Conservation (phyloP, 768 basidiomycete genomes). For the Psilocybe subaeruginosa region DNA sequence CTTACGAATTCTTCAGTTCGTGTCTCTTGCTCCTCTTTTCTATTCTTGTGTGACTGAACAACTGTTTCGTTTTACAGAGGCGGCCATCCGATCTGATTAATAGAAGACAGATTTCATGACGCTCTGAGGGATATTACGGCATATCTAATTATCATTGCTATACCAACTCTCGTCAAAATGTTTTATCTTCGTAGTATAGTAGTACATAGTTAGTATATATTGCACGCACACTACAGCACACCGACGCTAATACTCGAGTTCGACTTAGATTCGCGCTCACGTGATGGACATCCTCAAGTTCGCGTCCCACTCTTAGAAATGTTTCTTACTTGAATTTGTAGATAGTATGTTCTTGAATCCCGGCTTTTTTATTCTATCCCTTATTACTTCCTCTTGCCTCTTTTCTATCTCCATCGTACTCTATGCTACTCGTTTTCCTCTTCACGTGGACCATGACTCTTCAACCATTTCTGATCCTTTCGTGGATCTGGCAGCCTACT, state of each 20-base stretch:
- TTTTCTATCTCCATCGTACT: slow-evolving; percentile 16
- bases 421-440: slow-evolving; percentile 6
- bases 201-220: slow-evolving; percentile 20
- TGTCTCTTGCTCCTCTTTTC: slow-evolving; percentile 4
- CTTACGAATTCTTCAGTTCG: slow-evolving; percentile 98
- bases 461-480: neutral
- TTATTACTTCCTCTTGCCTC: slow-evolving; percentile 15
- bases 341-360: slow-evolving; percentile 9
- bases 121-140: slow-evolving; percentile 1
- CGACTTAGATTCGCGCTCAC: slow-evolving; percentile 6
- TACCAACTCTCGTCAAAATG: slow-evolving; percentile 9
- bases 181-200: slow-evolving; percentile 12
- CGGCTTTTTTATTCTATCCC: slow-evolving; percentile 11
- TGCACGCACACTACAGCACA: slow-evolving; percentile 7
- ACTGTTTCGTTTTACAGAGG: slow-evolving; percentile 45
- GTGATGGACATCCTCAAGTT: neutral
- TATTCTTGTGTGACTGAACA: slow-evolving; percentile 9
- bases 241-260: neutral
- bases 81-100: slow-evolving; percentile 60
- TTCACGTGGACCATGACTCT: neutral
- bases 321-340: neutral
- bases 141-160: slow-evolving; percentile 13
- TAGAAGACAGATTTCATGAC: neutral
- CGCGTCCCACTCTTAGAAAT: neutral
- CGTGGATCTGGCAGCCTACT: neutral